phyloP scores from a whole-genome alignment of 768 basidiomycete genomes.

The Kwoniella europaea region DNA sequence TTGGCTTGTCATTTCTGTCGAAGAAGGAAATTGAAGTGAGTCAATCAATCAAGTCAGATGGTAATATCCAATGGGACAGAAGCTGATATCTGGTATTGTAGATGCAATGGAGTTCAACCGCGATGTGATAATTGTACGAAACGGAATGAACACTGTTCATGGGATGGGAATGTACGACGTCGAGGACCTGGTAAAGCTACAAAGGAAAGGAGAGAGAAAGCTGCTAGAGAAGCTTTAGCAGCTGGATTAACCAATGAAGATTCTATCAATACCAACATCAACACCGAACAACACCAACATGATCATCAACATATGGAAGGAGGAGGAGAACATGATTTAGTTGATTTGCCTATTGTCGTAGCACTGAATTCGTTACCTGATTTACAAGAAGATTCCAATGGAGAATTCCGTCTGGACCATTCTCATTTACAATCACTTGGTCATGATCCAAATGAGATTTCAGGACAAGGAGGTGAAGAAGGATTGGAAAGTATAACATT shows the following conservation, averaged over 20 bases:
- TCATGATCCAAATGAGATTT: not conserved
- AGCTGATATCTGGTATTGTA: constrained; percentile 15
- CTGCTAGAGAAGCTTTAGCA: constrained; percentile 40
- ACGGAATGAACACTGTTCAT: constrained; percentile 52
- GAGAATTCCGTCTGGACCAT: not conserved
- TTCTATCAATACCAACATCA: not conserved
- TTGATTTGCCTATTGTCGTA: constrained; percentile 15
- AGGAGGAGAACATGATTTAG: not conserved
- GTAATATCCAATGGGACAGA: not conserved
- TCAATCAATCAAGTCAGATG: not conserved
- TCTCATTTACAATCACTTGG: not conserved
- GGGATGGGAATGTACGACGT: constrained; percentile 56
- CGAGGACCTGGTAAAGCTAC: constrained; percentile 59
- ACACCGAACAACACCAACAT: not conserved
- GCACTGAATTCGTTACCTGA: constrained; percentile 9
- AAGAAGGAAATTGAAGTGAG: constrained; percentile 58
- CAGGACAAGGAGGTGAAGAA: not conserved
- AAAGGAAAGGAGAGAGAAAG: constrained; percentile 47
- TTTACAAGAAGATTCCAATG: not conserved
- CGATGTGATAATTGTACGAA: constrained; percentile 56
- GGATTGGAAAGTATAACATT: not conserved
- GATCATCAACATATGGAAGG: not conserved
- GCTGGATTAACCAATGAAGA: constrained; percentile 33
- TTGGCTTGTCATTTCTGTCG: constrained; percentile 60
- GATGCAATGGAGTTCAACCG: constrained; percentile 56